These are phyloP conservation scores for Erodium texanum DNA, from an alignment of 441 rosid species.

Conservation along the genomic window DNA sequence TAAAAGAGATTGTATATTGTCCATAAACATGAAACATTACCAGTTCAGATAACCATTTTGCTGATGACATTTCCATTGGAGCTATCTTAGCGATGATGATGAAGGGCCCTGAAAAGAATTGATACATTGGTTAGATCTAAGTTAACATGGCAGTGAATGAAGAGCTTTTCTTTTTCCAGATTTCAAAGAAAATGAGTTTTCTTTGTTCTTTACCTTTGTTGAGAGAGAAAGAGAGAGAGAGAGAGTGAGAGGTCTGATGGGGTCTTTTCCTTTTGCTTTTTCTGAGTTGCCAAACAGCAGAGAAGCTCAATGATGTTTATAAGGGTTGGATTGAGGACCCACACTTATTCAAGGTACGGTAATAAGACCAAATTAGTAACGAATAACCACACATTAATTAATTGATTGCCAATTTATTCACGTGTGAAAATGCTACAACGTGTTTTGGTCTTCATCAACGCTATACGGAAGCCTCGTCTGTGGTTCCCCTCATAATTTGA, in stretches of 20 bases:
- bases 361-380: not conserved
- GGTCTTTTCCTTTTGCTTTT: not conserved
- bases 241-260: not conserved
- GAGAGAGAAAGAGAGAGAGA: not conserved
- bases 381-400: not conserved
- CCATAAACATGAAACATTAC: conserved; percentile 17
- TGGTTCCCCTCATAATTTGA: too few relatives aligned
- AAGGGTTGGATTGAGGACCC: not conserved
- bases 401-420: not conserved
- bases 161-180: too few relatives aligned
- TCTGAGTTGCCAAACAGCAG: not conserved
- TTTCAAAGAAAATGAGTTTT: too few relatives aligned
- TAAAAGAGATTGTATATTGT: too few relatives aligned
- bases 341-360: not conserved
- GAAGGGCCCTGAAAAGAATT: too few relatives aligned
- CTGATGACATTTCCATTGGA: conserved; percentile 31
- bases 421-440: conserved; percentile 20
- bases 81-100: not conserved
- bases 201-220: not conserved
- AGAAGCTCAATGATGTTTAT: not conserved
- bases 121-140: too few relatives aligned
- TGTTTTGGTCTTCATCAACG: not conserved
- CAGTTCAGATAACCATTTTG: conserved; percentile 30
- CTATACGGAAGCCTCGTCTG: too few relatives aligned
- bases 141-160: too few relatives aligned